phyloP scores from a whole-genome alignment of 148 eudicot genomes.

The Chenopodium berlandieri region DNA sequence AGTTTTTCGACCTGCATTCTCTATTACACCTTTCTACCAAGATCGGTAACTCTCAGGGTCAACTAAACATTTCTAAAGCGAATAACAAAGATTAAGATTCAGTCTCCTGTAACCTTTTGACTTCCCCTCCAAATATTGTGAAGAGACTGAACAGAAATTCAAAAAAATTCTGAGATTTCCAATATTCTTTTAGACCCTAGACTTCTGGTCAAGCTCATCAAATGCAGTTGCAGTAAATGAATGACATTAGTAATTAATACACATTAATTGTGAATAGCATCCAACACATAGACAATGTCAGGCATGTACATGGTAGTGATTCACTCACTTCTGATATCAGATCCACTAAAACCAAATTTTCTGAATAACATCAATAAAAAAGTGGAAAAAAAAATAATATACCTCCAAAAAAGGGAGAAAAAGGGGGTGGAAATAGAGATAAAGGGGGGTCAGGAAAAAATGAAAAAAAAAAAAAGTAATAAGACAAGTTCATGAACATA shows the following conservation, averaged over 20 bases:
- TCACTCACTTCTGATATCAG: conserved; percentile 20
- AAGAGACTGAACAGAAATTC: not conserved
- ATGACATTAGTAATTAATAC: conserved; percentile 27
- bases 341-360: conserved; percentile 16
- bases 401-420: conserved; percentile 8
- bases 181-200: not conserved
- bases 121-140: conserved; percentile 19
- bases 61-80: not conserved
- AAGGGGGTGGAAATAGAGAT: not conserved
- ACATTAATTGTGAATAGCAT: conserved; percentile 35
- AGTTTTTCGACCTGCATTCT: not conserved
- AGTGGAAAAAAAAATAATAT: not conserved
- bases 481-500: conserved; percentile 17
- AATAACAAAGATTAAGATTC: not conserved
- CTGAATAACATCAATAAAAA: conserved; percentile 11
- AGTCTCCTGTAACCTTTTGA: not conserved
- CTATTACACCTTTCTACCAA: not conserved
- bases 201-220: conserved; percentile 18
- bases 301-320: conserved; percentile 31
- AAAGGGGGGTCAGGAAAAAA: conserved; percentile 6
- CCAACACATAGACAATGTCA: conserved; percentile 36
- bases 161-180: not conserved
- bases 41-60: not conserved
- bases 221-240: conserved; percentile 22
- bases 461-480: not conserved